Conservation (phyloP, 495 filamentous ascomycete species). For the Pyronema omphalodes region DNA sequence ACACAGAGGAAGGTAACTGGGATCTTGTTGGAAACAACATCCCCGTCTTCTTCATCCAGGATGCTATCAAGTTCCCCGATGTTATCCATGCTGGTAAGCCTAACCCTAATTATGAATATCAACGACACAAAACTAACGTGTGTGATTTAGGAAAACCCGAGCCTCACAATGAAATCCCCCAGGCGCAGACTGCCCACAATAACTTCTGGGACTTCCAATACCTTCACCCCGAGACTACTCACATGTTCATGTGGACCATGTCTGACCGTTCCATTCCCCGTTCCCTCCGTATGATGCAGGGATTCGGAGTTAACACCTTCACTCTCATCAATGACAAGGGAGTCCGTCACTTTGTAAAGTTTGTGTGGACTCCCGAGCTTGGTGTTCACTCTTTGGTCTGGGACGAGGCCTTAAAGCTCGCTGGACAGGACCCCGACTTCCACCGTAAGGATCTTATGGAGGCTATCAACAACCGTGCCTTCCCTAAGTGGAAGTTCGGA, state of each 20-base stretch:
- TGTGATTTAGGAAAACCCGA: constrained; percentile 41
- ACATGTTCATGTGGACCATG: constrained; percentile 76
- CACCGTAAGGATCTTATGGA: constrained; percentile 67
- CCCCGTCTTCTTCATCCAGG: constrained; percentile 59
- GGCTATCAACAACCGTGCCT: constrained; percentile 58
- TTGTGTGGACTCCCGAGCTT: constrained; percentile 56
- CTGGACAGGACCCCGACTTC: constrained; percentile 72
- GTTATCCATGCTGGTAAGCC: constrained; percentile 48
- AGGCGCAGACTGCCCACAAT: constrained; percentile 29
- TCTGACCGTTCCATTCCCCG: constrained; percentile 63
- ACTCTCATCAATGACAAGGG: constrained; percentile 52
- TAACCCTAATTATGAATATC: not conserved
- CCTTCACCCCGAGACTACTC: constrained; percentile 54
- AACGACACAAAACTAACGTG: not conserved
- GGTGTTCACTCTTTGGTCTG: constrained; percentile 73
- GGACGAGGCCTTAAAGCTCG: constrained; percentile 74
- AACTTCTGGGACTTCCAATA: constrained; percentile 45
- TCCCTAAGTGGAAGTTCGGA: constrained; percentile 68
- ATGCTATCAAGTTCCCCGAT: constrained; percentile 55
- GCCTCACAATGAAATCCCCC: constrained; percentile 53
- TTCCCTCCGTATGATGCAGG: constrained; percentile 77
- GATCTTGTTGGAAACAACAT: constrained; percentile 65
- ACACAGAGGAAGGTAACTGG: constrained; percentile 37
- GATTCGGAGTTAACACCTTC: constrained; percentile 77
- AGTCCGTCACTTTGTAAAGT: constrained; percentile 65